These are phyloP conservation scores for Pythium brassicae DNA, from an alignment of 352 stramenopile species.

Conservation along the genomic window DNA sequence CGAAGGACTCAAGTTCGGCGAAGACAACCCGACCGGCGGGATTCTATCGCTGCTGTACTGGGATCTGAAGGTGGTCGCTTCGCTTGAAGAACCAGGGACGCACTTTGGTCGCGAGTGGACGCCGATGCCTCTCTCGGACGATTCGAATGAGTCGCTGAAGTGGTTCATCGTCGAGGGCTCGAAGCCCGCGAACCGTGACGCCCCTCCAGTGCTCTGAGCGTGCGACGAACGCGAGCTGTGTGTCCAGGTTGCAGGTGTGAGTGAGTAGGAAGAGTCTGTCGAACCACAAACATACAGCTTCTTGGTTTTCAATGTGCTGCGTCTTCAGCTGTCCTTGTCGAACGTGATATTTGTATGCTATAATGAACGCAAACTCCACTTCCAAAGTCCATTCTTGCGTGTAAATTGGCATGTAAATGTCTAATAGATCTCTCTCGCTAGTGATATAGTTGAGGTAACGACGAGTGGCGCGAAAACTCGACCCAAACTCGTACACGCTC, in stretches of 20 bases:
- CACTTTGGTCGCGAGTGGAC: constrained; percentile 17
- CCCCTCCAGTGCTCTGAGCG: constrained; percentile 2
- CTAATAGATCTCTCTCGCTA: not conserved
- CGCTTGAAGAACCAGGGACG: not conserved
- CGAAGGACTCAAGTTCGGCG: constrained; percentile 14
- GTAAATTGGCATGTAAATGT: too few species aligned
- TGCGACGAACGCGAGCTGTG: too few species aligned
- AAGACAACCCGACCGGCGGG: constrained; percentile 12
- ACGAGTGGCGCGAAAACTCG: constrained; percentile 2
- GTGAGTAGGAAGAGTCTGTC: too few species aligned
- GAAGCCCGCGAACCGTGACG: constrained; percentile 5
- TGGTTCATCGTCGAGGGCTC: constrained; percentile 14
- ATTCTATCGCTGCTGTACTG: constrained; percentile 10
- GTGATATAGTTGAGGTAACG: not conserved
- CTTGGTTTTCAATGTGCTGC: too few species aligned
- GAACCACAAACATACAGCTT: too few species aligned
- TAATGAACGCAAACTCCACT: too few species aligned
- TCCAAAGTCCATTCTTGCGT: too few species aligned
- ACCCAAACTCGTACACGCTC: not conserved
- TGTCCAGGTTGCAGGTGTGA: too few species aligned
- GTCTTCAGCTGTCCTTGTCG: too few species aligned
- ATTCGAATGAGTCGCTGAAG: constrained; percentile 3
- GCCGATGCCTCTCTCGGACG: constrained; percentile 4
- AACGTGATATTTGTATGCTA: too few species aligned
- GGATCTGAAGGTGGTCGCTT: constrained; percentile 9